These are phyloP conservation scores for Paecilomyces fulvus DNA, from an alignment of 2,329 filamentous ascomycete genomes.

Conservation along the genomic window DNA sequence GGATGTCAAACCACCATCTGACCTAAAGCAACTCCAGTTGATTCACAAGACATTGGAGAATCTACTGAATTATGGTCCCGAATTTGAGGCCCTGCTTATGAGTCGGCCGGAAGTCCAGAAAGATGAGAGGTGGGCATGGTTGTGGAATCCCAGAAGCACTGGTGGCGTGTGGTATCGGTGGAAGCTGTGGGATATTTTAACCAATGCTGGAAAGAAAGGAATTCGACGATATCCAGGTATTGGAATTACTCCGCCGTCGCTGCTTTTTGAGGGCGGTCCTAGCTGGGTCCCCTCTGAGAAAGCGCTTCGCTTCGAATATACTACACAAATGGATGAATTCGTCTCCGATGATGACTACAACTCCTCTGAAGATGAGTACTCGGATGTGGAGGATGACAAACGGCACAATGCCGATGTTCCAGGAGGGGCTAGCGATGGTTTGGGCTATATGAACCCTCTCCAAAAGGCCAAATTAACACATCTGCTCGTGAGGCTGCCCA, in stretches of 20 bases:
- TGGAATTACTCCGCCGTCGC: slow-evolving; percentile 46
- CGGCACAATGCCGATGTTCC: slow-evolving; percentile 38
- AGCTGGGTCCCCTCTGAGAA: slow-evolving; percentile 71
- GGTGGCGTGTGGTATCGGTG: slow-evolving; percentile 89
- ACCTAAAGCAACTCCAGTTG: slow-evolving; percentile 68
- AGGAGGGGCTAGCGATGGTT: slow-evolving; percentile 35
- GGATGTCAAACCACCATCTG: slow-evolving; percentile 64
- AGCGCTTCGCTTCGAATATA: slow-evolving; percentile 70
- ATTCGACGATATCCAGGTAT: slow-evolving; percentile 29
- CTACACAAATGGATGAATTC: slow-evolving; percentile 67
- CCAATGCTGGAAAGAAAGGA: slow-evolving; percentile 44
- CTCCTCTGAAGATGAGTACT: slow-evolving; percentile 75
- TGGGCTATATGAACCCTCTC: slow-evolving; percentile 68
- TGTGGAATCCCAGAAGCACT: slow-evolving; percentile 74
- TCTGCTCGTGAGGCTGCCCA: slow-evolving; percentile 73
- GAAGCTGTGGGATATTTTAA: slow-evolving; percentile 81
- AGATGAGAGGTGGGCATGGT: slow-evolving; percentile 87
- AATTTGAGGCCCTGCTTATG: slow-evolving; percentile 92
- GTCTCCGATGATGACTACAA: slow-evolving; percentile 78
- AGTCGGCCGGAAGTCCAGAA: slow-evolving; percentile 70
- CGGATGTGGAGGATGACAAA: slow-evolving; percentile 36
- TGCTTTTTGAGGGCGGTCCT: slow-evolving; percentile 65
- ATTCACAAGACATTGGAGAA: slow-evolving; percentile 84
- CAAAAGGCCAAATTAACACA: slow-evolving; percentile 78
- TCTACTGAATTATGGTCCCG: slow-evolving; percentile 68